Base-by-base conservation (phyloP, 805 yeast species). In the Pichia ethanolica region DNA sequence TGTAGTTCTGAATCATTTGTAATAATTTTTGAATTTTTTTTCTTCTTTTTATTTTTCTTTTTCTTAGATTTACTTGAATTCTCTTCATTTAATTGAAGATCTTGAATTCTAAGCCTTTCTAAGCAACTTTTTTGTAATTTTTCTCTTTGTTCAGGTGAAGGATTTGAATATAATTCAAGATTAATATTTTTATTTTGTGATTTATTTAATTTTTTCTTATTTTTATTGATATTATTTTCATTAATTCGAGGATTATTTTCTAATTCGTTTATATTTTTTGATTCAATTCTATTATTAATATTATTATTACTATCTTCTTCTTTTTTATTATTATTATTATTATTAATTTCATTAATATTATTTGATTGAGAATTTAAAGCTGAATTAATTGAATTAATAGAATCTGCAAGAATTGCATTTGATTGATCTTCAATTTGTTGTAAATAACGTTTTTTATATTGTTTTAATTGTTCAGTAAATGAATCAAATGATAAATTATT, bases 11-110 rank as follows among this genome's bases (percentile, higher is more conserved):
- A 8, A 9, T 28, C 38, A 37, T 36, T 38, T 28, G 44, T 12
- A 14, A 27, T 35, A 32, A 33, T 35, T 25, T 35, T 33, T 25
- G 26, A 7, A 26, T 36, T 38, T 4, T 38, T 39, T 11, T 47
- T 49, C 36, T 42, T 39, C 41, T 48, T 42, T 28, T 44, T 47
- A 25, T 49, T 51, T 34, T 46, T 56, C 42, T 58, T 58, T 40
- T 53, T 57, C 45, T 53, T 56, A 3, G 25, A 8, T 26, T 47
- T 51, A 49, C 38, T 52, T 50, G 30, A 12, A 7, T 35, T 39
- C 39, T 27, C 40, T 3, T 36, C 42, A 5, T n/a, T 5, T 25
- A 35, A 11, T 25, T 28, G 30, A 20, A 28, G 12, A 33, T 49
- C 35, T 32, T 39, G 39, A 30, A 45, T 35, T 25, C 40, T 32